Base-by-base conservation (phyloP, 2,329 filamentous ascomycete genomes). In the Nemania sp. region DNA sequence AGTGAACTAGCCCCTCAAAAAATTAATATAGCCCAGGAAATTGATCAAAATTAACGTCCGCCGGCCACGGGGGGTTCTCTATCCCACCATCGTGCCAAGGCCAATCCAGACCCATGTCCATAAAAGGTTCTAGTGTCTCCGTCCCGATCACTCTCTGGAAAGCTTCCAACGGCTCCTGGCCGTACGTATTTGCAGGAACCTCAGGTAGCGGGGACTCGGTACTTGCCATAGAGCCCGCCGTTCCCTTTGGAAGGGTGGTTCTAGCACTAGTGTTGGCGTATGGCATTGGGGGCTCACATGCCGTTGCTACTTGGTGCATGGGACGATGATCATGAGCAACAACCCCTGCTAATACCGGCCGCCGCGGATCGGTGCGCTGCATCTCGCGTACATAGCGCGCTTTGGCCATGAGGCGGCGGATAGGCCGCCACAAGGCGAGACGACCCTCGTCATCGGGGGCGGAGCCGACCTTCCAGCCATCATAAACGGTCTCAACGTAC, bases 391-490 rank as follows among this genome's bases (percentile, higher is more conserved):
- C 56, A 38, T 69, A 67, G 20, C 35, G 65, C n/a, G 68, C 66
- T 43, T 70, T 72, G 35, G 70, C 66, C 69, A 71, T 64, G 38
- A 67, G 60, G 13, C 62, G 68, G 45, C 45, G 32, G 54, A 68
- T 66, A 35, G 68, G 60, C 29, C 65, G 56, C 68, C 61, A 66
- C 32, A 68, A 26, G 18, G 56, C 26, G 22, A 58, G 56, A 26
- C n/a, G 54, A 24, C 10, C 62, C 57, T 52, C 54, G 20, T 62
- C 47, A n/a, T 47, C 52, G 2, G 76, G 22, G 76, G 66, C 5
- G 74, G 80, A 29, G 62, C 65, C 0, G 73, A 78, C 51, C 13
- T 58, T 55, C 43, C 55, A 59, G 18, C 49, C 26, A 18, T 63
- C 53, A 35, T 60, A 63, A 8, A 62, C 24, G 27, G 56, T 58